Evolutionary conservation across 306 rosid species (phyloP), one percentile per base, ranked within the genome.

Genomic region (Cyclanthera cordifolia): DNA sequence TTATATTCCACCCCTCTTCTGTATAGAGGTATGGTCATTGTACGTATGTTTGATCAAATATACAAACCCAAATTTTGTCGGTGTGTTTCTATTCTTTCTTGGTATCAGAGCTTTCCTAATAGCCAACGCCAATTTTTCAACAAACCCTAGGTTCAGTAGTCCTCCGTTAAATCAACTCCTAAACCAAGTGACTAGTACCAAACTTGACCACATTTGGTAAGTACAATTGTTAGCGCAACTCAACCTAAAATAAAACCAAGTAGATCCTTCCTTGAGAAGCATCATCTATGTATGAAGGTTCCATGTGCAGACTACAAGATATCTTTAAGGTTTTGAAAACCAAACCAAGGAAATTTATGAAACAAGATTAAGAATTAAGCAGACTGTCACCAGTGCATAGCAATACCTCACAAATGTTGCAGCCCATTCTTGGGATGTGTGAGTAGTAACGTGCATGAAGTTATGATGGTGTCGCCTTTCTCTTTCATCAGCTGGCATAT

Each of bases 361-460:
- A 59, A 59, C 66, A n/a, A 59, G 46, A 59, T 59, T 64, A 8
- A 64, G 50, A 20, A 19, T 61, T 59, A 17, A 59, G 68, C n/a
- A n/a, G n/a, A n/a, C n/a, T 4, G 25, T 60, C 67, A 39, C 69
- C 51, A 20, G 32, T 63, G 67, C 48, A 14, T 43, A 60, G 60
- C 53, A 57, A 28, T 69, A 92, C 98, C 98, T 93, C 53, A 93
- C 89, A 72, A 93, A 93, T 69, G 96, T 93, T 81, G 95, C 98
- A 67, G 98, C 98, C 98, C 98, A 93, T 82, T 93, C 98, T 60
- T 84, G 96, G 28, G 98, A 93, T 6, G 96, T 93, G 76, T 93
- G 98, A 82, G 95, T 82, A 47, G 87, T 89, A 46, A 93, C 98
- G 51, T 93, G 95, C 90, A 83, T 84, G 80, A 93, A 93, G 75